phyloP scores from a whole-genome alignment of 768 basidiomycete species.

The Phlegmacium glaucopus region DNA sequence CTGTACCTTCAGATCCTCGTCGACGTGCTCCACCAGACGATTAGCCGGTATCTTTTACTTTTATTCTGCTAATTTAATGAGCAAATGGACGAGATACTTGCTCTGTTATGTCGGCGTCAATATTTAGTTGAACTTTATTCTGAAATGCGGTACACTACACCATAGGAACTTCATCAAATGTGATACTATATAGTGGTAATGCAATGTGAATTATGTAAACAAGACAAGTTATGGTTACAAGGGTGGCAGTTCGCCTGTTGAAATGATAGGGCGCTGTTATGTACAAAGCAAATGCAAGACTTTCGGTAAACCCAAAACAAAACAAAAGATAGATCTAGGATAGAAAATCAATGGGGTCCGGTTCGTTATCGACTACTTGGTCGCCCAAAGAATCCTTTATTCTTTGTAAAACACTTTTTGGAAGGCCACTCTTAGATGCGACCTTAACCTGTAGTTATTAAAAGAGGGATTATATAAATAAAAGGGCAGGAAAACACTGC shows the following conservation, averaged over 20 bases:
- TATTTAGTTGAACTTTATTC: background rate
- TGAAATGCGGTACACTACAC: background rate
- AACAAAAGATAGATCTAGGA: slow-evolving; percentile 24
- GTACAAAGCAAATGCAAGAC: background rate
- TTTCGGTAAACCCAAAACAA: background rate
- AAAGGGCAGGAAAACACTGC: background rate
- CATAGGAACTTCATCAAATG: background rate
- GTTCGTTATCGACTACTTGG: slow-evolving; percentile 32
- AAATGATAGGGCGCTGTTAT: background rate
- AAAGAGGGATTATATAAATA: background rate
- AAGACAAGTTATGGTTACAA: too few species aligned
- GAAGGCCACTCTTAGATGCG: slow-evolving; percentile 28
- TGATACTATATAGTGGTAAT: background rate
- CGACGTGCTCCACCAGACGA: slow-evolving; percentile 9
- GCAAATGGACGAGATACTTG: slow-evolving; percentile 2
- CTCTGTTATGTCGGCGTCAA: background rate
- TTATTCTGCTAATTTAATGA: slow-evolving; percentile 10
- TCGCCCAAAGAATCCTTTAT: slow-evolving; percentile 26
- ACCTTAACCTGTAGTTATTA: background rate
- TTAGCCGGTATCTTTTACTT: slow-evolving; percentile 3
- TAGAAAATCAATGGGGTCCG: slow-evolving; percentile 46
- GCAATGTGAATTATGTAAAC: too few species aligned
- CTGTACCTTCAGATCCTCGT: slow-evolving; percentile 13
- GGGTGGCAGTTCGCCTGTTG: too few species aligned
- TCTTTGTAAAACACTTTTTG: slow-evolving; percentile 35